Percentiles rank a stretch among this genome's conserved stretches.
These are phyloP conservation scores for Beauveria sp. DNA, from an alignment of 2,329 filamentous ascomycete species.

Conservation along the genomic window DNA sequence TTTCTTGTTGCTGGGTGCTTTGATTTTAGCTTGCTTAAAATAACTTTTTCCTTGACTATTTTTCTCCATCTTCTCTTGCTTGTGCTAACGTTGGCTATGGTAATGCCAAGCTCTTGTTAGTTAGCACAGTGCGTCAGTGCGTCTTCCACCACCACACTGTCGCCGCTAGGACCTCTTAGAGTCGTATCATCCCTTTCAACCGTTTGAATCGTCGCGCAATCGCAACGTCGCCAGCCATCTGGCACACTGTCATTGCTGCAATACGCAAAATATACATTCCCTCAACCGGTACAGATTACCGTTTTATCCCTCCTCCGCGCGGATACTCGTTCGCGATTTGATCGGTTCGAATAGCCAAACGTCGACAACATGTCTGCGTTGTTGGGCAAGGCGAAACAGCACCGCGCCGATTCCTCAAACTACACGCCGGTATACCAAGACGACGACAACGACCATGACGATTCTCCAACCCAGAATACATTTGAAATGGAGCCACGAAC, in stretches of 20 bases:
- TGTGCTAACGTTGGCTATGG: neutral
- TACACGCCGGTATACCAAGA: slow-evolving; percentile 27
- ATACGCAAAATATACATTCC: neutral
- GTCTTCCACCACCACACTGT: neutral
- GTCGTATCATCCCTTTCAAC: neutral
- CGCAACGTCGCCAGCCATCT: neutral
- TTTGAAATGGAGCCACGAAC: neutral
- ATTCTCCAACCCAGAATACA: neutral
- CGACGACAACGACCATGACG: slow-evolving; percentile 18
- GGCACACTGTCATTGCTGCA: neutral
- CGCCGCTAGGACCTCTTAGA: neutral
- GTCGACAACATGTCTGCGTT: slow-evolving; percentile 2
- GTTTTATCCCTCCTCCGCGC: neutral
- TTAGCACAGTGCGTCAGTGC: neutral
- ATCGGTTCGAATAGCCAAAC: neutral
- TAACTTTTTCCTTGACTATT: too few species aligned
- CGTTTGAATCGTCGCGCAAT: neutral
- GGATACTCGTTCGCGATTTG: too few species aligned
- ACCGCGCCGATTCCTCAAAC: slow-evolving; percentile 14
- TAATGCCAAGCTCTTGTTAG: neutral
- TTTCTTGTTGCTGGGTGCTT: too few species aligned
- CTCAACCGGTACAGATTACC: too few species aligned
- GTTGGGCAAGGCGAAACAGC: slow-evolving; percentile 1
- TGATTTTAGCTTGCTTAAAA: neutral
- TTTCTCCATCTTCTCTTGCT: neutral